Evolutionary conservation across 495 filamentous ascomycete species (phyloP).

Genomic region (Entonaema liquescens): DNA sequence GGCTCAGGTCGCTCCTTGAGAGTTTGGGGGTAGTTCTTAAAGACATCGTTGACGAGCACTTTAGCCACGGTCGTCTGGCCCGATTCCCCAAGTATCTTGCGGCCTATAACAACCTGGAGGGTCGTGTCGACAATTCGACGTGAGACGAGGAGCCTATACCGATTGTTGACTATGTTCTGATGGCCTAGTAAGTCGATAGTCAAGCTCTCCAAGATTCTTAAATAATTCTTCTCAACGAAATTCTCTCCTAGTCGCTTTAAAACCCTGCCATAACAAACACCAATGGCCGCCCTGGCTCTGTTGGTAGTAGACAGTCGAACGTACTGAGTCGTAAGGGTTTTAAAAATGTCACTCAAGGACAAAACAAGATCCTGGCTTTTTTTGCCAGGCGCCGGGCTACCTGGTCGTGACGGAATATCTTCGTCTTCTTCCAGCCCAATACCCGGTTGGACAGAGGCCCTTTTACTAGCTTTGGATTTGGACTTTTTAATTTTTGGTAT

Average conservation of each 20-base stretch:
- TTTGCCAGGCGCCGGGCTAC: slow-evolving; percentile 73
- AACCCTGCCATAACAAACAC: slow-evolving; percentile 84
- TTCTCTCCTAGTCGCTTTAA: slow-evolving; percentile 77
- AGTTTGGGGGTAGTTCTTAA: slow-evolving; percentile 95
- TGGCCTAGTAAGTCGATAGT: slow-evolving; percentile 81
- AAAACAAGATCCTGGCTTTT: slow-evolving; percentile 76
- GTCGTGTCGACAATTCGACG: slow-evolving; percentile 85
- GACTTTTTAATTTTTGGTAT: slow-evolving; percentile 74
- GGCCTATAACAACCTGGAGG: slow-evolving; percentile 83
- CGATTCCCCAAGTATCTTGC: slow-evolving; percentile 83
- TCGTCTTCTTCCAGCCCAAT: slow-evolving; percentile 74
- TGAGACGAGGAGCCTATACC: slow-evolving; percentile 86
- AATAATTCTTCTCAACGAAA: slow-evolving; percentile 80
- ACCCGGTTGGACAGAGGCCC: slow-evolving; percentile 62
- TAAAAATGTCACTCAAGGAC: slow-evolving; percentile 80
- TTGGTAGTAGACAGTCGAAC: slow-evolving; percentile 81
- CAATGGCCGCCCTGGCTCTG: slow-evolving; percentile 81
- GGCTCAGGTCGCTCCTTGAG: slow-evolving; percentile 92
- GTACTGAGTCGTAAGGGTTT: slow-evolving; percentile 84
- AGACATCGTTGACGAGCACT: slow-evolving; percentile 81
- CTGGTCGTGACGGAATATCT: slow-evolving; percentile 76
- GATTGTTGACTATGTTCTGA: slow-evolving; percentile 78
- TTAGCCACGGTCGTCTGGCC: slow-evolving; percentile 84
- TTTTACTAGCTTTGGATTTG: slow-evolving; percentile 76
- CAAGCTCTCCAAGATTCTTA: slow-evolving; percentile 80